These are phyloP conservation scores for Fusarium cyanostomum DNA, from an alignment of 2,329 filamentous ascomycete species.

Conservation along the genomic window DNA sequence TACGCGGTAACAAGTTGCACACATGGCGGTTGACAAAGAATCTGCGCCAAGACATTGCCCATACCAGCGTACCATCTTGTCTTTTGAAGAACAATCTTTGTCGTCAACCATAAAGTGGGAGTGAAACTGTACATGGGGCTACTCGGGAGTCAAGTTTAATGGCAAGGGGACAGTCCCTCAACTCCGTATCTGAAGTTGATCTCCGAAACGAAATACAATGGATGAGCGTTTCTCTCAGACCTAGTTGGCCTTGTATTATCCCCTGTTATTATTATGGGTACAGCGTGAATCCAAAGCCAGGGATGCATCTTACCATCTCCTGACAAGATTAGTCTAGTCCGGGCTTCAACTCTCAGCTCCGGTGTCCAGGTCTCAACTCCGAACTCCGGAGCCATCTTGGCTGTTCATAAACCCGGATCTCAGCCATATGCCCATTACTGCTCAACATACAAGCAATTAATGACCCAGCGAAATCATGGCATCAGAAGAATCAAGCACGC, in stretches of 20 bases:
- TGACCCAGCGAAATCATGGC: background rate
- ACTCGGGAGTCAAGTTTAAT: too few relatives aligned
- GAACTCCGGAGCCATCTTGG: too few relatives aligned
- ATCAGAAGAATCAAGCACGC: background rate
- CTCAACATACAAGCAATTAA: too few relatives aligned
- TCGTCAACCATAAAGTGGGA: constrained; percentile 45
- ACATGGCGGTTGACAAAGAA: constrained; percentile 52
- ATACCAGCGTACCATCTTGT: constrained; percentile 53
- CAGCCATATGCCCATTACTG: too few relatives aligned
- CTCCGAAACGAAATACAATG: too few relatives aligned
- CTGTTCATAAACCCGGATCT: too few relatives aligned
- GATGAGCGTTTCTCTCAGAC: too few relatives aligned
- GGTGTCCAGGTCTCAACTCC: background rate
- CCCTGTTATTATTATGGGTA: too few relatives aligned
- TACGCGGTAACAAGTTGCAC: constrained; percentile 59
- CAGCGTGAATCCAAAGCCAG: too few relatives aligned
- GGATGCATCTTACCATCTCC: background rate
- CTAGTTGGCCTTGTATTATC: too few relatives aligned
- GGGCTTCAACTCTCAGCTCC: background rate
- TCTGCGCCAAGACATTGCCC: constrained; percentile 53
- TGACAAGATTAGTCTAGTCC: background rate
- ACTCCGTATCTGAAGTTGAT: too few relatives aligned
- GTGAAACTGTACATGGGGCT: constrained; percentile 46
- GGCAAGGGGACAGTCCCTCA: too few relatives aligned
- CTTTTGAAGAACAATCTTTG: constrained; percentile 51